These are phyloP conservation scores for Salvia rosmarinus DNA, from an alignment of 257 asterid species.

Conservation along the genomic window DNA sequence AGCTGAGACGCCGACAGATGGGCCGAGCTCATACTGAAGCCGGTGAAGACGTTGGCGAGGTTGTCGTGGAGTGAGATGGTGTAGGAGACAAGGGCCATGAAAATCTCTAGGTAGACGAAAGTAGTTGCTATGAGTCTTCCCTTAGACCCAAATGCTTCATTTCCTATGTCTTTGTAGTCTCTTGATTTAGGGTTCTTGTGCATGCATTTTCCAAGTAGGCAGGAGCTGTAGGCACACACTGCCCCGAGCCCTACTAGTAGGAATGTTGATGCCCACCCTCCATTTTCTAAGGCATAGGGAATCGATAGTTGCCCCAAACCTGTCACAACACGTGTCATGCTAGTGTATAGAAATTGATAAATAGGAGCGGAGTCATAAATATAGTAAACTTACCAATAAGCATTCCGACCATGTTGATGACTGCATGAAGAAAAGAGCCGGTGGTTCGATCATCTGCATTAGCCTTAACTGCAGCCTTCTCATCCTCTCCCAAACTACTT, in stretches of 20 bases:
- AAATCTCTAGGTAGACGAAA: constrained; percentile 64
- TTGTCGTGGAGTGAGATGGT: constrained; percentile 83
- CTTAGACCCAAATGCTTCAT: constrained; percentile 62
- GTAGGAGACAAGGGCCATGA: constrained; percentile 86
- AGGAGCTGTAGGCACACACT: constrained; percentile 52
- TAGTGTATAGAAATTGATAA: too few relatives aligned
- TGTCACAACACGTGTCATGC: too few relatives aligned
- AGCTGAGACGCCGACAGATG: constrained; percentile 55
- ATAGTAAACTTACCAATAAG: constrained; percentile 51
- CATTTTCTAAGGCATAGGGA: constrained; percentile 73
- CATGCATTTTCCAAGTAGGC: constrained; percentile 62
- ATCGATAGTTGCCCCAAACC: constrained; percentile 82
- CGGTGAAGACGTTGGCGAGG: constrained; percentile 50
- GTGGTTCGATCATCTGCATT: constrained; percentile 29
- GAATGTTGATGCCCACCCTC: constrained; percentile 74
- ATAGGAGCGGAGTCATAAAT: background rate
- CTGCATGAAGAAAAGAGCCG: constrained; percentile 66
- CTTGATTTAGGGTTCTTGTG: constrained; percentile 47
- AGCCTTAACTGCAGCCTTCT: constrained; percentile 23
- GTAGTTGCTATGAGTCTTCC: constrained; percentile 55
- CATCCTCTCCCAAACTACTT: constrained; percentile 29
- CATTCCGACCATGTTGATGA: constrained; percentile 80
- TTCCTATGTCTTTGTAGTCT: constrained; percentile 75
- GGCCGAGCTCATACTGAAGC: constrained; percentile 36
- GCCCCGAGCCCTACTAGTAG: constrained; percentile 58